A percentile compares a stretch with the other conserved stretches of the same genome.
Conservation (phyloP, 192 early-diverging fungal species). For the Coemansia sp. region DNA sequence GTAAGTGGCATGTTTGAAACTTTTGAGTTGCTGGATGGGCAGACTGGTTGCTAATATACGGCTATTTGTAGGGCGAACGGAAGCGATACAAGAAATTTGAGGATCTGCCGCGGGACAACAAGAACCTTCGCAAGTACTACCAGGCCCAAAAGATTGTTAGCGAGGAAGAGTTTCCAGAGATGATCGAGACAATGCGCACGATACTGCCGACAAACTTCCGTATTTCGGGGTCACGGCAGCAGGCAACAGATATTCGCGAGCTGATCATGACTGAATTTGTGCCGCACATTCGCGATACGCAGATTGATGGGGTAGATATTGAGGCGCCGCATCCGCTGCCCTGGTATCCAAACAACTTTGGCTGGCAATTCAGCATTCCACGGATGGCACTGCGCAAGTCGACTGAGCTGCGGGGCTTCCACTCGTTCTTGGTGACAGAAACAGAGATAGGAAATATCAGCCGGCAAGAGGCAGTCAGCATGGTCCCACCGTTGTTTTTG, state of each 20-base stretch:
- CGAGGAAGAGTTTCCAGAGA: slow-evolving; percentile 79
- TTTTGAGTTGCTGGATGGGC: too few relatives aligned
- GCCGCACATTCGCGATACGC: slow-evolving; percentile 54
- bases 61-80: slow-evolving; percentile 28
- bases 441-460: slow-evolving; percentile 98
- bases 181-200: slow-evolving; percentile 68
- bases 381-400: slow-evolving; percentile 75
- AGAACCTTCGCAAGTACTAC: slow-evolving; percentile 52
- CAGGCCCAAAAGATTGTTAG: slow-evolving; percentile 57
- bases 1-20: slow-evolving; percentile 17
- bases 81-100: slow-evolving; percentile 43
- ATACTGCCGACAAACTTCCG: slow-evolving; percentile 88
- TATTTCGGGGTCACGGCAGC: slow-evolving; percentile 81
- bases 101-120: slow-evolving; percentile 51
- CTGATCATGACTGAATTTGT: slow-evolving; percentile 59
- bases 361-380: slow-evolving; percentile 81
- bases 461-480: slow-evolving; percentile 94
- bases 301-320: slow-evolving; percentile 70
- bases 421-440: slow-evolving; percentile 92
- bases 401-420: slow-evolving; percentile 76
- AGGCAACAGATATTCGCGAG: slow-evolving; percentile 52
- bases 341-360: slow-evolving; percentile 90
- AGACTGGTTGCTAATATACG: too few relatives aligned
- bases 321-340: slow-evolving; percentile 73
- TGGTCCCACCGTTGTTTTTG: slow-evolving; percentile 95